These are phyloP conservation scores for Gnaphalium uliginosum DNA, from an alignment of 129 eudicot genomes.

Conservation along the genomic window DNA sequence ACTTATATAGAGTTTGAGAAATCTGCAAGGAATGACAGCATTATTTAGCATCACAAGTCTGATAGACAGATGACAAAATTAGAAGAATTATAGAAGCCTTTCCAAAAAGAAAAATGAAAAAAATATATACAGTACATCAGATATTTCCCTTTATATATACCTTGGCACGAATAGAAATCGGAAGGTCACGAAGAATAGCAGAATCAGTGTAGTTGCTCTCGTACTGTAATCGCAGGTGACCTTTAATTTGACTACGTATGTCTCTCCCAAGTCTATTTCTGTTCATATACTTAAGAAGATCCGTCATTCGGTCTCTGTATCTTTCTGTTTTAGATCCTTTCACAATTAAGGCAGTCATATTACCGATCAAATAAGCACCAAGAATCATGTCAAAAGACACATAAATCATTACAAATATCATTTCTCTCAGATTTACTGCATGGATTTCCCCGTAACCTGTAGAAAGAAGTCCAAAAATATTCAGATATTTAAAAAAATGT, in stretches of 20 bases:
- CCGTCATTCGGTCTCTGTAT: slow-evolving; percentile 92
- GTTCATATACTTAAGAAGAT: slow-evolving; percentile 85
- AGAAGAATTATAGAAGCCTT: not conserved
- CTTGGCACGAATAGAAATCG: slow-evolving; percentile 92
- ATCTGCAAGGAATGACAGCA: slow-evolving; percentile 56
- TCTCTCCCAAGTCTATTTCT: slow-evolving; percentile 85
- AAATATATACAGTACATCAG: not conserved
- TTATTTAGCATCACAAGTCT: not conserved
- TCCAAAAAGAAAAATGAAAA: too few species aligned
- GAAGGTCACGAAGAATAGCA: slow-evolving; percentile 80
- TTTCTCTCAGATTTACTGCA: slow-evolving; percentile 91
- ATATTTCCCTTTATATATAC: slow-evolving; percentile 32
- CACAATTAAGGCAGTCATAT: slow-evolving; percentile 92
- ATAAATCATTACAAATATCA: slow-evolving; percentile 87
- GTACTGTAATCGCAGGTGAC: slow-evolving; percentile 79
- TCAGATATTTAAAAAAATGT: slow-evolving; percentile 13
- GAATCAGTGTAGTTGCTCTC: slow-evolving; percentile 93
- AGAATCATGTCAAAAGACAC: slow-evolving; percentile 95
- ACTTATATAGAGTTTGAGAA: slow-evolving; percentile 65
- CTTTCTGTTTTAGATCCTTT: slow-evolving; percentile 96
- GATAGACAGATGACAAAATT: not conserved
- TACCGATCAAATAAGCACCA: slow-evolving; percentile 98
- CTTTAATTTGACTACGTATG: slow-evolving; percentile 81
- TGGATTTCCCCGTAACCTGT: slow-evolving; percentile 97
- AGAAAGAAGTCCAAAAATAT: slow-evolving; percentile 16